These are phyloP conservation scores for Angomonas ambiguus DNA, from an alignment of 208 protist species.

Conservation along the genomic window DNA sequence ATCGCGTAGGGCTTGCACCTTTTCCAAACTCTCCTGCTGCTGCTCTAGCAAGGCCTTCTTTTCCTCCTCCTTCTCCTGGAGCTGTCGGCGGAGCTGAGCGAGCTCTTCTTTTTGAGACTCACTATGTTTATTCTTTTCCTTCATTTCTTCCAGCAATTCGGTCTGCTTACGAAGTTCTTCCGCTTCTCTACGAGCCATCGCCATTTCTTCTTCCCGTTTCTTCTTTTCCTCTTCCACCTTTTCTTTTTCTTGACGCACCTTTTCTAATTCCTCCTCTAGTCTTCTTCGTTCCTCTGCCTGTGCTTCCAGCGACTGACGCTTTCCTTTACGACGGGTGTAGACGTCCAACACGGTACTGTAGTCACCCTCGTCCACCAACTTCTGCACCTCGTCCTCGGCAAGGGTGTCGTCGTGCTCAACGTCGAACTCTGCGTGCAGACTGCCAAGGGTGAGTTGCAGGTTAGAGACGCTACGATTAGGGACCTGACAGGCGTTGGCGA, in stretches of 20 bases:
- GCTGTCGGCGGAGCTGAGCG: not conserved
- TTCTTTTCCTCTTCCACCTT: not conserved
- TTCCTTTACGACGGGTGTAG: slow-evolving; percentile 13
- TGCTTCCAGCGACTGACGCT: slow-evolving; percentile 7
- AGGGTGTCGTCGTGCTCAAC: slow-evolving; percentile 23
- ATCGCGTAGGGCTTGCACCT: not conserved
- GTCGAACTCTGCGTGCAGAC: slow-evolving; percentile 29
- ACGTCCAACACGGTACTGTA: slow-evolving; percentile 12
- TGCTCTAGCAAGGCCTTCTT: not conserved
- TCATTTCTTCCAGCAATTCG: not conserved
- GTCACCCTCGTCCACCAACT: slow-evolving; percentile 6
- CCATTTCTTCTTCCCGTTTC: not conserved
- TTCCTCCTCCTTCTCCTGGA: slow-evolving; percentile 8
- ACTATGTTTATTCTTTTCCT: slow-evolving; percentile 2
- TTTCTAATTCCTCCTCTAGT: not conserved
- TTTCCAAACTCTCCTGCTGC: not conserved
- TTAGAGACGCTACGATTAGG: slow-evolving; percentile 26
- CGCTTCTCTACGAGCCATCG: not conserved
- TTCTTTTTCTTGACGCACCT: slow-evolving; percentile 1
- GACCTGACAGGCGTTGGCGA: slow-evolving; percentile 23
- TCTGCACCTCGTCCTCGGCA: slow-evolving; percentile 10
- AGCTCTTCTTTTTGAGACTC: not conserved
- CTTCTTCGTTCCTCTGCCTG: slow-evolving; percentile 7
- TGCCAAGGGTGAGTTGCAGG: slow-evolving; percentile 21
- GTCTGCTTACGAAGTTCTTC: not conserved